phyloP scores from a whole-genome alignment of 805 yeast species.

The Teunomyces atbi region DNA sequence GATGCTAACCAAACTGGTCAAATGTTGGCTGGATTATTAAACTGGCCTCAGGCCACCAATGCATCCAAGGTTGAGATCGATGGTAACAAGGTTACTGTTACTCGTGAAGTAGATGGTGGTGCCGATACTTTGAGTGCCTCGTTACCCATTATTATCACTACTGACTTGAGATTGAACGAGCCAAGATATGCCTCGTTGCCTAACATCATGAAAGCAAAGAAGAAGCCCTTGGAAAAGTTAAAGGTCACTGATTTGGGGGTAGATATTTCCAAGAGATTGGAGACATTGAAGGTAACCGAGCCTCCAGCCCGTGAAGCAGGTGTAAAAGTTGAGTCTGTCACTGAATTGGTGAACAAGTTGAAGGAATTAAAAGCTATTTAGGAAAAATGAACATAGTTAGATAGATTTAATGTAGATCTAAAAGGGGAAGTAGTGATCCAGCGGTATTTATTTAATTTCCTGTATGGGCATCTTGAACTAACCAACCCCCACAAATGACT shows the following conservation, averaged over 20 bases:
- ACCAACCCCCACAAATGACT: constrained; percentile 6
- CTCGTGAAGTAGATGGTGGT: constrained; percentile 96
- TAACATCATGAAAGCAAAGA: constrained; percentile 97
- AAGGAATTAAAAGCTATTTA: constrained; percentile 73
- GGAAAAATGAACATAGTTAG: constrained; percentile 8
- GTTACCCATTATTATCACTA: constrained; percentile 83
- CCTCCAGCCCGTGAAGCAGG: constrained; percentile 86
- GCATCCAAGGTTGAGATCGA: constrained; percentile 78
- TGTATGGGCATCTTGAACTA: not conserved
- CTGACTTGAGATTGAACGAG: constrained; percentile 90
- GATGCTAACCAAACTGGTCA: constrained; percentile 96
- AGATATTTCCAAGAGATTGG: constrained; percentile 60
- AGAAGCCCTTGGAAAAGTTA: constrained; percentile 79
- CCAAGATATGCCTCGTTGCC: constrained; percentile 97
- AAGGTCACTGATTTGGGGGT: constrained; percentile 67
- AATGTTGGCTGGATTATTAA: constrained; percentile 87
- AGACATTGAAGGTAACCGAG: constrained; percentile 72
- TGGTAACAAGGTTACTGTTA: constrained; percentile 62
- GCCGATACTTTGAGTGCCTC: constrained; percentile 74
- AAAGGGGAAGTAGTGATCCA: too few relatives aligned
- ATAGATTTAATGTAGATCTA: not conserved
- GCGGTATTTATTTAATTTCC: not conserved
- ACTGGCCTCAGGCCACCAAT: constrained; percentile 97
- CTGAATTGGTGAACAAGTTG: constrained; percentile 74
- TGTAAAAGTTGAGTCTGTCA: constrained; percentile 73